Percentiles rank a stretch among this genome's conserved stretches.
Evolutionary conservation across 2,329 filamentous ascomycete genomes (phyloP).

Genomic region (Eutypella sp.): DNA sequence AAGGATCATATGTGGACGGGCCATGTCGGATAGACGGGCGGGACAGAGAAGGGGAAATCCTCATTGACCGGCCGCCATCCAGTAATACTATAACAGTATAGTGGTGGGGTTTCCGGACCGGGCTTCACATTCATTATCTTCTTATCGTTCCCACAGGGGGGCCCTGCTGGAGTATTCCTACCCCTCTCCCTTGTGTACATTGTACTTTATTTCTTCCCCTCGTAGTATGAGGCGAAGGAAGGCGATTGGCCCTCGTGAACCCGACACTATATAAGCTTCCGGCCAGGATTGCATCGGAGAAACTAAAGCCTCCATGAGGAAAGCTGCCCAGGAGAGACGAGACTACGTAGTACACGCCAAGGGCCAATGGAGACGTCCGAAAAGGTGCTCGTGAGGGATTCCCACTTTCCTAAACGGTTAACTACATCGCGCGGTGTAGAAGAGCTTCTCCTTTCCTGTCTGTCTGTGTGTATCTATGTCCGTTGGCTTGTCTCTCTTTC

Average conservation of each 20-base stretch:
- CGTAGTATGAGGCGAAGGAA: not conserved
- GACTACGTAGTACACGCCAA: too few species aligned
- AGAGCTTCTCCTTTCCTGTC: not conserved
- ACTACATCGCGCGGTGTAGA: not conserved
- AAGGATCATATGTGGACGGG: conserved; percentile 6
- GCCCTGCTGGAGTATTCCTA: not conserved
- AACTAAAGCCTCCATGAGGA: not conserved
- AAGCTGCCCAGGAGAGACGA: not conserved
- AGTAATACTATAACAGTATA: too few species aligned
- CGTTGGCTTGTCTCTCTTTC: too few species aligned
- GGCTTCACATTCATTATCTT: not conserved
- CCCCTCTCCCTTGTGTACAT: too few species aligned
- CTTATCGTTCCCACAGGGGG: not conserved
- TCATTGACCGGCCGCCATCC: not conserved
- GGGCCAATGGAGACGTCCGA: not conserved
- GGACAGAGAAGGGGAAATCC: conserved; percentile 4
- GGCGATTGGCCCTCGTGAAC: not conserved
- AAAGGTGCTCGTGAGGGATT: not conserved
- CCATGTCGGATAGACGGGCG: conserved; percentile 14
- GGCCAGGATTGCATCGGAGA: not conserved
- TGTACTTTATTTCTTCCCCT: not conserved
- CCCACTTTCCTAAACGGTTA: conserved; percentile 1
- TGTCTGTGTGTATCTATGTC: too few species aligned
- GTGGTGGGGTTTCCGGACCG: not conserved
- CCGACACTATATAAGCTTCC: not conserved